Conservation (phyloP, 1,284 basidiomycete species). For the Cryptococcus sp. region DNA sequence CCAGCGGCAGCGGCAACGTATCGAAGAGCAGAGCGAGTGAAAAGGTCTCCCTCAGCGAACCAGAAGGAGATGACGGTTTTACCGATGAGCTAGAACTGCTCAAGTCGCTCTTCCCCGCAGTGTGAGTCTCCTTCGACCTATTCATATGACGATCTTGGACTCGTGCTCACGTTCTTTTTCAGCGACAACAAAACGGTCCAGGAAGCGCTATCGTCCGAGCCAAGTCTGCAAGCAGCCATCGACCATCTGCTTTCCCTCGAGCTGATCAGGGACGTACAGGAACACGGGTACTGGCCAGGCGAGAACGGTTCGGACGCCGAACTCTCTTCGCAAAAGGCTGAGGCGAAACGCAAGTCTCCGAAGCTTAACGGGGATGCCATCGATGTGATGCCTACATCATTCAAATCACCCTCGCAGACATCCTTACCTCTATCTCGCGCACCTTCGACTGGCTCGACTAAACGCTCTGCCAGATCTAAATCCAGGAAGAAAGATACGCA, state of each 20-base stretch:
- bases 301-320: conserved; percentile 11
- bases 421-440: conserved; percentile 7
- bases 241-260: conserved; percentile 47
- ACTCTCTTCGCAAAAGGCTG: background rate
- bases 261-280: conserved; percentile 36
- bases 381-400: background rate
- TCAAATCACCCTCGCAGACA: background rate
- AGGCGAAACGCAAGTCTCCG: background rate
- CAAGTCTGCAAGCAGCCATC: conserved; percentile 33
- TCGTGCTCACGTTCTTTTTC: background rate
- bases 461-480: conserved; percentile 1
- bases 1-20: background rate
- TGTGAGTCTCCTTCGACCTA: conserved; percentile 24
- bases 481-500: conserved; percentile 19
- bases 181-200: conserved; percentile 16
- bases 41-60: background rate
- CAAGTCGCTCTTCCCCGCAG: conserved; percentile 32
- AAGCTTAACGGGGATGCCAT: background rate
- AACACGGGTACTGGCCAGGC: conserved; percentile 38
- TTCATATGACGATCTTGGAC: background rate
- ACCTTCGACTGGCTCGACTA: conserved; percentile 2
- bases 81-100: conserved; percentile 31
- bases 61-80: conserved; percentile 12
- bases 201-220: conserved; percentile 27
- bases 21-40: background rate